Evolutionary conservation across 441 rosid species (phyloP).

Genomic region (Mallotus repandus): DNA sequence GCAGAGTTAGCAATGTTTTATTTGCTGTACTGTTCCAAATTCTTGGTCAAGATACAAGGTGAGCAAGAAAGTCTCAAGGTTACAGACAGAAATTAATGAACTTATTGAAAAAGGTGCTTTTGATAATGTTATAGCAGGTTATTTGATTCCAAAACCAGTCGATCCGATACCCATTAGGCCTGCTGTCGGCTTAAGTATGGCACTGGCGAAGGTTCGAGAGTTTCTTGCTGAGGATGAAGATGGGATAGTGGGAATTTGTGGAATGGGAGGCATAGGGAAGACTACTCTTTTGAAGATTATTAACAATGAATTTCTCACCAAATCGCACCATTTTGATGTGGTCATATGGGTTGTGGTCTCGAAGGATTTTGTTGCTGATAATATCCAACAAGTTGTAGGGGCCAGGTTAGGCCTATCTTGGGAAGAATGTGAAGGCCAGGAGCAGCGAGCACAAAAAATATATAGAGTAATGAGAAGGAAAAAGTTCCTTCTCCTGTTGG

Average conservation of each 20-base stretch:
- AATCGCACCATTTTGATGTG: slow-evolving; percentile 26
- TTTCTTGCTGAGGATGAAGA: slow-evolving; percentile 35
- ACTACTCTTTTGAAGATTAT: slow-evolving; percentile 40
- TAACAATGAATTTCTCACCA: slow-evolving; percentile 22
- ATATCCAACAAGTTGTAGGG: slow-evolving; percentile 42
- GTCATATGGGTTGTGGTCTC: slow-evolving; percentile 50
- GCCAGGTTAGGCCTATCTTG: slow-evolving; percentile 40
- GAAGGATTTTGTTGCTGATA: slow-evolving; percentile 38
- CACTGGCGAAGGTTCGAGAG: slow-evolving; percentile 32
- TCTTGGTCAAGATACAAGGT: slow-evolving; percentile 27
- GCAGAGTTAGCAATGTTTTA: slow-evolving; percentile 26
- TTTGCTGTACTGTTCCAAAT: slow-evolving; percentile 19
- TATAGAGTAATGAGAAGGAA: slow-evolving; percentile 35
- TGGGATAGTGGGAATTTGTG: slow-evolving; percentile 39
- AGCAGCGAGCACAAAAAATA: slow-evolving; percentile 37
- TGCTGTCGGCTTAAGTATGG: slow-evolving; percentile 31
- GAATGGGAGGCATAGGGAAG: slow-evolving; percentile 51
- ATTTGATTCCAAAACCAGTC: slow-evolving; percentile 18
- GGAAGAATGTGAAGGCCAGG: slow-evolving; percentile 40
- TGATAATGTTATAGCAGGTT: slow-evolving; percentile 18
- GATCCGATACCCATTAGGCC: slow-evolving; percentile 39
- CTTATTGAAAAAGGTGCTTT: slow-evolving; percentile 29
- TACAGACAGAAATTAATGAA: slow-evolving; percentile 26
- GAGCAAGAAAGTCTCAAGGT: slow-evolving; percentile 29
- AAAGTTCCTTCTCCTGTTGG: slow-evolving; percentile 45